phyloP scores from a whole-genome alignment of 2,329 filamentous ascomycete genomes.

The Stachybotrys echinatus region DNA sequence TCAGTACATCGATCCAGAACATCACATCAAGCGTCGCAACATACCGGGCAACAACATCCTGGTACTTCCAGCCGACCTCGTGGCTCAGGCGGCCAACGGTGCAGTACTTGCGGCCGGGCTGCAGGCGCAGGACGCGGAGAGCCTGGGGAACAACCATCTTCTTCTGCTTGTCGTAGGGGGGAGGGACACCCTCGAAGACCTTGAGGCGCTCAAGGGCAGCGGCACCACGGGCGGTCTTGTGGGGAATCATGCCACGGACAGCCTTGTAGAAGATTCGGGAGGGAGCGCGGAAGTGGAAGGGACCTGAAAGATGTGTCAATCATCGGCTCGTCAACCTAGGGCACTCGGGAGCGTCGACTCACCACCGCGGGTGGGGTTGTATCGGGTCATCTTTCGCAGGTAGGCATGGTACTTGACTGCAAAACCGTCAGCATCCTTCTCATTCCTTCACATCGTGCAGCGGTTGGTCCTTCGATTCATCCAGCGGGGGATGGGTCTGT shows the following conservation, averaged over 20 bases:
- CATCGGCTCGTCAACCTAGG: conserved; percentile 2
- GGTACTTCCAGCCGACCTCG: conserved; percentile 99
- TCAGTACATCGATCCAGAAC: background rate
- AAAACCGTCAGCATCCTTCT: conserved; percentile 44
- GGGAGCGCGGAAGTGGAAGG: conserved; percentile 99
- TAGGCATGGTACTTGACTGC: conserved; percentile 99
- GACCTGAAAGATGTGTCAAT: conserved; percentile 56
- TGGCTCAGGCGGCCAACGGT: conserved; percentile 95
- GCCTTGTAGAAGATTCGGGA: conserved; percentile 99
- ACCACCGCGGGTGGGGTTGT: conserved; percentile 98
- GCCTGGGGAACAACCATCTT: conserved; percentile 99
- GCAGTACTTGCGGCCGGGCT: conserved; percentile 99
- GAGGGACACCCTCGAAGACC: conserved; percentile 98
- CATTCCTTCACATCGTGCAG: conserved; percentile 5
- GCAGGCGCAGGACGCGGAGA: conserved; percentile 89
- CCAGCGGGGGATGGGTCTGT: conserved; percentile 12
- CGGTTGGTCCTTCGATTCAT: conserved; percentile 9
- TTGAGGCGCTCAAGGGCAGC: conserved; percentile 97
- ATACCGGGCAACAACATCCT: conserved; percentile 96
- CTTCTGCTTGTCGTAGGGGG: conserved; percentile 99
- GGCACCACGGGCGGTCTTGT: conserved; percentile 98
- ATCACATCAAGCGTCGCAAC: conserved; percentile 33
- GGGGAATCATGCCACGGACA: conserved; percentile 99
- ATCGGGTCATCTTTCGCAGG: conserved; percentile 99
- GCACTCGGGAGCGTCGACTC: conserved; percentile 35